A percentile compares a stretch with the other conserved stretches of the same genome.
These are phyloP conservation scores for Ophiocordyceps unilateralis DNA, from an alignment of 2,329 filamentous ascomycete species.

Conservation along the genomic window DNA sequence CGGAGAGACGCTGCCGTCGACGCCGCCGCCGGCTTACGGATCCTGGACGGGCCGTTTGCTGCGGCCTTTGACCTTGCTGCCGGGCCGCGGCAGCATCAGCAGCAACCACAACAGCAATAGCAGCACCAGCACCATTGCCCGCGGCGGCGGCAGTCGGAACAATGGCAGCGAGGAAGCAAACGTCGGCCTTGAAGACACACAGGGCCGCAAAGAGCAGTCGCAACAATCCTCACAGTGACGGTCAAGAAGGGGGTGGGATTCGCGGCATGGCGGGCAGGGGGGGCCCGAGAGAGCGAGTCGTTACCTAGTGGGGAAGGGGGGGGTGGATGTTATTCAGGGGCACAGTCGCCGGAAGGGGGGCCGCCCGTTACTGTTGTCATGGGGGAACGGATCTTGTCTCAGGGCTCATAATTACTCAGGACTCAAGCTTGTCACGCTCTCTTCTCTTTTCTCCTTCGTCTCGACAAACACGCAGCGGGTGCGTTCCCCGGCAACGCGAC, in stretches of 20 bases:
- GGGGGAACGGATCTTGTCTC: neutral
- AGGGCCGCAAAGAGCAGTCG: neutral
- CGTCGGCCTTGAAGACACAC: neutral
- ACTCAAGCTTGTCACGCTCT: neutral
- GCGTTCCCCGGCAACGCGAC: neutral
- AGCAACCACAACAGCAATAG: neutral
- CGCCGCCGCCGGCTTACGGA: constrained; percentile 1
- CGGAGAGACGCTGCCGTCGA: neutral
- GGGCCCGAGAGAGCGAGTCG: neutral
- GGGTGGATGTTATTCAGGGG: neutral
- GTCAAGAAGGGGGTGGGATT: neutral
- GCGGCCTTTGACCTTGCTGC: neutral
- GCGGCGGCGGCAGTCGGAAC: neutral
- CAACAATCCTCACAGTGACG: neutral
- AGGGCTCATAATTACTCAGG: neutral
- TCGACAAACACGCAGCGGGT: neutral
- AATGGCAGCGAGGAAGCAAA: neutral
- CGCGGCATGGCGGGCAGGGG: neutral
- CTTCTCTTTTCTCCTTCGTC: neutral
- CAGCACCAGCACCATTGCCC: neutral
- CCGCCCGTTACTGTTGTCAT: neutral
- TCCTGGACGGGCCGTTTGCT: neutral
- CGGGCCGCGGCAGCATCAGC: neutral
- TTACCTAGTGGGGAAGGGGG: neutral
- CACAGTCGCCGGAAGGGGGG: neutral